These are phyloP conservation scores for Fusarium coicis DNA, from an alignment of 2,329 filamentous ascomycete genomes.

Conservation along the genomic window DNA sequence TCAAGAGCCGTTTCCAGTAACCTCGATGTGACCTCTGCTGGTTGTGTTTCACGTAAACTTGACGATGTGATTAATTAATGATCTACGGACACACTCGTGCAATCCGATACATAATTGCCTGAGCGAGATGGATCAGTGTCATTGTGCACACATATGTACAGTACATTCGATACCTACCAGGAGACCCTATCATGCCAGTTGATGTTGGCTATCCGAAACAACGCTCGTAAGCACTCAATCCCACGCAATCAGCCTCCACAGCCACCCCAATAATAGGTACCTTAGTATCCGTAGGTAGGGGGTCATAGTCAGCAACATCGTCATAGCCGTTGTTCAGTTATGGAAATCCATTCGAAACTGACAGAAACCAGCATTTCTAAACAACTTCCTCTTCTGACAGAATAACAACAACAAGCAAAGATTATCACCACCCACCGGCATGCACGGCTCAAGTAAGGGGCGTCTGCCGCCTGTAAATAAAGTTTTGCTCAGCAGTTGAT, in stretches of 20 bases:
- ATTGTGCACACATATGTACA: background rate
- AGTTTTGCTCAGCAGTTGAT: conserved; percentile 20
- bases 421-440: conserved; percentile 12
- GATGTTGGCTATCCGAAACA: conserved; percentile 26
- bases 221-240: conserved; percentile 43
- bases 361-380: background rate
- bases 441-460: conserved; percentile 15
- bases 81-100: background rate
- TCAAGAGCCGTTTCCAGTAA: conserved; percentile 41
- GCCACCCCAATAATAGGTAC: background rate
- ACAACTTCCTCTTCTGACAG: background rate
- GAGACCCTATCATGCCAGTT: background rate
- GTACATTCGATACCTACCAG: background rate
- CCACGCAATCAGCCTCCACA: conserved; percentile 25
- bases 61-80: conserved; percentile 9
- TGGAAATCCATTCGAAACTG: conserved; percentile 5
- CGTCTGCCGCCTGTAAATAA: conserved; percentile 11
- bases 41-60: conserved; percentile 25
- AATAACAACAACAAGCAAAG: background rate
- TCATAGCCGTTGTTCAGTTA: conserved; percentile 21
- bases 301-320: conserved; percentile 6
- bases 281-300: background rate
- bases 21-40: conserved; percentile 24
- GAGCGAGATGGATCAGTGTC: background rate
- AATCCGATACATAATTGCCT: background rate